These are phyloP conservation scores for Zalaria obscura DNA, from an alignment of 2,329 filamentous ascomycete genomes.

Conservation along the genomic window DNA sequence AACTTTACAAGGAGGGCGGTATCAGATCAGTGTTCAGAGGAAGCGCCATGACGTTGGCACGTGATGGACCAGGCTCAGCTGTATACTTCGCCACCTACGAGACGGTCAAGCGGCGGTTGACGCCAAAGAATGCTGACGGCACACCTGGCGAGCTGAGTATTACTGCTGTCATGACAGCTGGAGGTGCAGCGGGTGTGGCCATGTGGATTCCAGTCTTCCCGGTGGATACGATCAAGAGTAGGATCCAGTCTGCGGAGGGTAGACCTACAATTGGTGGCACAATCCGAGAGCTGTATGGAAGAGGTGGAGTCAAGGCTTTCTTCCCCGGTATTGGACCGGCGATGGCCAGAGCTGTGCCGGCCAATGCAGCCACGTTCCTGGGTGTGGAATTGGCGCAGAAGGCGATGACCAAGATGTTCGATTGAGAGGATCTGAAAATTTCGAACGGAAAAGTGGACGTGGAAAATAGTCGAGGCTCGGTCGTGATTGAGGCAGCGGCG, in stretches of 20 bases:
- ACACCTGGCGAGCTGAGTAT: conserved; percentile 64
- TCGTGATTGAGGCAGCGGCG: no score
- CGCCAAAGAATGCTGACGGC: conserved; percentile 65
- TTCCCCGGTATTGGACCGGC: conserved; percentile 95
- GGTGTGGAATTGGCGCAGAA: conserved; percentile 75
- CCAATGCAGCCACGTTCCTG: conserved; percentile 89
- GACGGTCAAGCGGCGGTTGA: conserved; percentile 77
- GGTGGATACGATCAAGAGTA: conserved; percentile 88
- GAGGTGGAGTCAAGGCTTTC: conserved; percentile 78
- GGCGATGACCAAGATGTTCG: conserved; percentile 65
- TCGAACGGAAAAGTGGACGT: no score
- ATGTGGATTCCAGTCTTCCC: conserved; percentile 99
- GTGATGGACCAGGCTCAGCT: conserved; percentile 83
- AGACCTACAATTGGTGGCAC: conserved; percentile 68
- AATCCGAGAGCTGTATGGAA: conserved; percentile 67
- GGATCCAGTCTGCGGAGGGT: conserved; percentile 81
- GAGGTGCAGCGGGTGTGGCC: conserved; percentile 80
- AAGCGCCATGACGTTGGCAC: conserved; percentile 75
- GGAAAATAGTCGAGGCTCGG: no score
- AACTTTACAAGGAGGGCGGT: conserved; percentile 85
- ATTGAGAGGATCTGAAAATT: conserved; percentile 7
- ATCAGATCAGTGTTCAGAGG: conserved; percentile 87
- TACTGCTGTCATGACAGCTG: conserved; percentile 69
- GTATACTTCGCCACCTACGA: conserved; percentile 98
- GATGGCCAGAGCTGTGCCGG: conserved; percentile 81